These are phyloP conservation scores for Hypoxylon lienhwacheense DNA, from an alignment of 495 filamentous ascomycete genomes.

Conservation along the genomic window DNA sequence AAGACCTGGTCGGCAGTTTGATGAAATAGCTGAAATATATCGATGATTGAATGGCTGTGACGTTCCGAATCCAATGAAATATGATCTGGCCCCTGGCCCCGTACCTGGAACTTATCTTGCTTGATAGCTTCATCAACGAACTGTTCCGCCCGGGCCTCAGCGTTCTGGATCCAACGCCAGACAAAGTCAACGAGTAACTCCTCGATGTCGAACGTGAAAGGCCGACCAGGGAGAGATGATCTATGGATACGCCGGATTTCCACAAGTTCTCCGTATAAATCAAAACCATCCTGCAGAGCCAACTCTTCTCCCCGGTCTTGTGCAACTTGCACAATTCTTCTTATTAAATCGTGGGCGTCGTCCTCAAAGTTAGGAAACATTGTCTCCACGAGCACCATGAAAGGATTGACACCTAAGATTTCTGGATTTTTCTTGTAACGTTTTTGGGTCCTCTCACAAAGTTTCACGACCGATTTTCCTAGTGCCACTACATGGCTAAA, in stretches of 20 bases:
- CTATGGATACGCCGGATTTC: conserved; percentile 78
- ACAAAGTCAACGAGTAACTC: conserved; percentile 85
- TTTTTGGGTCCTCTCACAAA: conserved; percentile 85
- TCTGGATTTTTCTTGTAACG: conserved; percentile 85
- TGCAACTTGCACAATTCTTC: conserved; percentile 71
- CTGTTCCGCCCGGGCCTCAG: conserved; percentile 74
- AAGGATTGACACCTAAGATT: conserved; percentile 87
- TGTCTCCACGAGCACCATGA: conserved; percentile 76
- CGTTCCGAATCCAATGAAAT: conserved; percentile 77
- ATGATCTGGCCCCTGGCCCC: conserved; percentile 59
- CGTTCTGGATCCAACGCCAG: conserved; percentile 87
- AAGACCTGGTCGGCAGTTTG: conserved; percentile 84
- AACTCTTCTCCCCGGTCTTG: conserved; percentile 73
- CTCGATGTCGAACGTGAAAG: conserved; percentile 86
- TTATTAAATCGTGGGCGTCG: conserved; percentile 80
- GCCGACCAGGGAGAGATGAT: conserved; percentile 63
- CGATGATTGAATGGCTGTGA: conserved; percentile 89
- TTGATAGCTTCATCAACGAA: conserved; percentile 90
- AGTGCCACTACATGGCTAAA: conserved; percentile 85
- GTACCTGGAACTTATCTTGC: conserved; percentile 78
- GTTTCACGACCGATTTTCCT: conserved; percentile 77
- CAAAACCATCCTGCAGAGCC: conserved; percentile 86
- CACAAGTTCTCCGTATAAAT: conserved; percentile 84
- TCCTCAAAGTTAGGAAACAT: conserved; percentile 87
- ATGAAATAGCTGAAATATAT: conserved; percentile 92